These are phyloP conservation scores for Dentipellis fragilis DNA, from an alignment of 768 basidiomycete genomes.

Conservation along the genomic window DNA sequence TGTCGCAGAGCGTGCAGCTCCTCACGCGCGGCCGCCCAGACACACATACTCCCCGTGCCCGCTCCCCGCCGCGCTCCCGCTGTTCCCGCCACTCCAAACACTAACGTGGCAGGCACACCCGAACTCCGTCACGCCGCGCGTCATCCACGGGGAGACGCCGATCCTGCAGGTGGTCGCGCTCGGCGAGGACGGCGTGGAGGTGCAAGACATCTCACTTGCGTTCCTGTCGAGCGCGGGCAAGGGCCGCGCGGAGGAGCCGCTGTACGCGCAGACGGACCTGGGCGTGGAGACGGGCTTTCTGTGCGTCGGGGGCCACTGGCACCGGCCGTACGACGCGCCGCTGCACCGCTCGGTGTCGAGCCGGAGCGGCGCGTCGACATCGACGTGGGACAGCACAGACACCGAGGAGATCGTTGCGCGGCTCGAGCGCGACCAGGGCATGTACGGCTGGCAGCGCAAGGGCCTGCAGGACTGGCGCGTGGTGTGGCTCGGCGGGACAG, in stretches of 20 bases:
- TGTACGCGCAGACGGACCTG: constrained; percentile 45
- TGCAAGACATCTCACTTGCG: constrained; percentile 53
- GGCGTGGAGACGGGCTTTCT: constrained; percentile 58
- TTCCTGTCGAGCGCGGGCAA: constrained; percentile 40
- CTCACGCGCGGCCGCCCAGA: constrained; percentile 61
- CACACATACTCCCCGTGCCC: constrained; percentile 63
- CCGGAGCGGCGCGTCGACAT: constrained; percentile 29
- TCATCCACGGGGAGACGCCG: constrained; percentile 29
- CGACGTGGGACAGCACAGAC: constrained; percentile 34
- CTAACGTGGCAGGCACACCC: constrained; percentile 54
- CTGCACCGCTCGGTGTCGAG: constrained; percentile 36
- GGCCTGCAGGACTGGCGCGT: constrained; percentile 69
- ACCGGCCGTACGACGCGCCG: constrained; percentile 23
- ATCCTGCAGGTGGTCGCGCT: constrained; percentile 65
- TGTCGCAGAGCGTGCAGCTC: constrained; percentile 42
- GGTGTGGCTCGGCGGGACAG: constrained; percentile 68
- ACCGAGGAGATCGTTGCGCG: constrained; percentile 38
- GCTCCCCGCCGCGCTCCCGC: constrained; percentile 40
- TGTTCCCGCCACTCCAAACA: constrained; percentile 40
- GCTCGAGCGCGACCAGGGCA: constrained; percentile 47
- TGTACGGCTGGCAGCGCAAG: constrained; percentile 74
- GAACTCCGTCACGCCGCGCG: constrained; percentile 40
- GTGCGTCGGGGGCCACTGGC: constrained; percentile 40
- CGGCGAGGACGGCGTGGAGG: constrained; percentile 63
- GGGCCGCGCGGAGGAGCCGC: constrained; percentile 36